Evolutionary conservation across 257 asterid species (phyloP), one percentile per base, ranked within the genome.

Genomic region (Solanum appendiculatum): DNA sequence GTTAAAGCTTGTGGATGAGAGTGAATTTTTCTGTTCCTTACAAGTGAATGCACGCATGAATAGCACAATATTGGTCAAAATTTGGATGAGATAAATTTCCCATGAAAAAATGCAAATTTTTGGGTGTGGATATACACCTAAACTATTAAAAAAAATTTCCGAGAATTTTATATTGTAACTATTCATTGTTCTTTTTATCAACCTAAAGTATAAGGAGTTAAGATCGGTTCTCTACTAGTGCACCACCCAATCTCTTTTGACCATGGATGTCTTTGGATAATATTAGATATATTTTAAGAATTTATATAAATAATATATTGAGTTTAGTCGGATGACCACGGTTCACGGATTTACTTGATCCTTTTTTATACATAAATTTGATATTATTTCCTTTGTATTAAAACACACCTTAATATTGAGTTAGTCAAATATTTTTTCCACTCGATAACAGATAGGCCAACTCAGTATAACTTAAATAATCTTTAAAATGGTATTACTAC

Each of bases 21-120:
- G 93, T 20, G 72, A 82, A 88, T 21, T 9, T 88, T 91, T 88
- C 90, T 44, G 86, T 42, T 75, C 89, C 91, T 33, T 72, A 36
- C 31, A 86, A 81, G 13, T 87, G 88, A 51, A 48, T 87, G 90
- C 87, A 60, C 34, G 80, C 36, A 27, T 39, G 56, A 85, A 85
- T 54, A 54, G 63, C 64, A 54, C 25, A 56, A n/a, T 42, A 72
- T 39, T 20, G 75, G 80, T 78, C n/a, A 44, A 78, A 78, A 25
- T 25, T 77, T 77, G 83, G 83, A 77, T 25, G 58, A 15, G 21
- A 48, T 48, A 5, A n/a, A n/a, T n/a, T n/a, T n/a, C n/a, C n/a
- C n/a, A n/a, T n/a, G n/a, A n/a, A n/a, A n/a, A n/a, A n/a, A n/a
- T n/a, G n/a, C n/a, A n/a, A n/a, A n/a, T n/a, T n/a, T n/a, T n/a